Percentiles rank a stretch among this genome's conserved stretches.
These are phyloP conservation scores for Penicillium manginii DNA, from an alignment of 495 filamentous ascomycete genomes.

Conservation along the genomic window DNA sequence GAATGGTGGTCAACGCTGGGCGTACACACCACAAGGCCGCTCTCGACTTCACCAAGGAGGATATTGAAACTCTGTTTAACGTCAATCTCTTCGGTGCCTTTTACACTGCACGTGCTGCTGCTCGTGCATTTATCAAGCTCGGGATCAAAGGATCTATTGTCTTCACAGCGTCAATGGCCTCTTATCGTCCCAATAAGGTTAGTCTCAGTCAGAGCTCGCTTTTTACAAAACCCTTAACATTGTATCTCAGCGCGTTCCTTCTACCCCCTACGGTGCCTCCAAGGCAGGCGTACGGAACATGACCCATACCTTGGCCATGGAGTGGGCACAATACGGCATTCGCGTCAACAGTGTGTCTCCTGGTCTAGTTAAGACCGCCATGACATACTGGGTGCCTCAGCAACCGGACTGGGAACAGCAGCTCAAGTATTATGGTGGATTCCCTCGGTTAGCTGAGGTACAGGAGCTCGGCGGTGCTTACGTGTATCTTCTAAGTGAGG, in stretches of 20 bases:
- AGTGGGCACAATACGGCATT: slow-evolving; percentile 51
- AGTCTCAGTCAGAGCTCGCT: neutral
- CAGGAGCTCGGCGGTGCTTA: slow-evolving; percentile 46
- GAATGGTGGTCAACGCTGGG: slow-evolving; percentile 44
- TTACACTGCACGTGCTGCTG: slow-evolving; percentile 36
- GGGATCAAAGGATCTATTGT: slow-evolving; percentile 48
- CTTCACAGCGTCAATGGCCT: slow-evolving; percentile 51
- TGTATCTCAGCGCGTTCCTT: slow-evolving; percentile 29
- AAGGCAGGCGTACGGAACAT: slow-evolving; percentile 37
- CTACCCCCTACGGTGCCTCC: slow-evolving; percentile 35
- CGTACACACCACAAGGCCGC: slow-evolving; percentile 50
- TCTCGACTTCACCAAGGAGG: slow-evolving; percentile 43
- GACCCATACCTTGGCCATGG: slow-evolving; percentile 49
- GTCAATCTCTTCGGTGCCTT: slow-evolving; percentile 49
- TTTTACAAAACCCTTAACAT: neutral
- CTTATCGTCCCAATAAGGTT: slow-evolving; percentile 48
- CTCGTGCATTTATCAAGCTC: slow-evolving; percentile 44
- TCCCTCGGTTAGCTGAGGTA: slow-evolving; percentile 39
- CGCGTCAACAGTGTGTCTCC: slow-evolving; percentile 46
- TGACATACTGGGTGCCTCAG: slow-evolving; percentile 43
- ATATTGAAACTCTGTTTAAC: slow-evolving; percentile 45
- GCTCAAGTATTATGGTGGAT: slow-evolving; percentile 50
- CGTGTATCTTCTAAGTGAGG: slow-evolving; percentile 44
- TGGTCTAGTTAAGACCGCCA: slow-evolving; percentile 41
- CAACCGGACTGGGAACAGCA: slow-evolving; percentile 45